These are phyloP conservation scores for Polygonum aviculare DNA, from an alignment of 148 eudicot genomes.

Conservation along the genomic window DNA sequence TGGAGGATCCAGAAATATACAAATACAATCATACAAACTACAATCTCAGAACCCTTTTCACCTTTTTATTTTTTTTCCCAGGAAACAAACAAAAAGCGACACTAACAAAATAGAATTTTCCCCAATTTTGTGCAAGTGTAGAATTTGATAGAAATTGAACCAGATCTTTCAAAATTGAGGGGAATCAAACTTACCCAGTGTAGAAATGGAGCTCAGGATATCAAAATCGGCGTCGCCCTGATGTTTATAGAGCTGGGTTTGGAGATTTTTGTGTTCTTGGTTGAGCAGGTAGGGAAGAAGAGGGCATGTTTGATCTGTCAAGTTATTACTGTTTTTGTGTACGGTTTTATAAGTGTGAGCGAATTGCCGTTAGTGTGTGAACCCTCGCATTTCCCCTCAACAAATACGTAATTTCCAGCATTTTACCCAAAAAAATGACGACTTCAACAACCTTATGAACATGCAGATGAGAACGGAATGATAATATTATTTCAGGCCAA, in stretches of 20 bases:
- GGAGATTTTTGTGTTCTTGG: background rate
- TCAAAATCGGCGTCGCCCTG: background rate
- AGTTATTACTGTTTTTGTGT: background rate
- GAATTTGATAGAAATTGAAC: background rate
- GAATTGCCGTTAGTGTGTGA: background rate
- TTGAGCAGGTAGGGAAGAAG: background rate
- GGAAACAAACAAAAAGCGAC: background rate
- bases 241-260: background rate
- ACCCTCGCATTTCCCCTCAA: background rate
- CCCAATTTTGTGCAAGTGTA: background rate
- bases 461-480: too few relatives aligned
- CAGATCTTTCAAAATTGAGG: background rate
- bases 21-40: background rate
- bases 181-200: background rate
- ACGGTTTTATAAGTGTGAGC: background rate
- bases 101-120: background rate
- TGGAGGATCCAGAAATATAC: background rate
- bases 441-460: too few relatives aligned
- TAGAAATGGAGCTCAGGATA: conserved; percentile 6
- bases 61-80: background rate
- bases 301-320: background rate
- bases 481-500: background rate
- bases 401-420: background rate
- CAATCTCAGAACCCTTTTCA: background rate
- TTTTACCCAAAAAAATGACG: background rate